Conservation (phyloP, 2,329 filamentous ascomycete species). For the Calycina herbarum region DNA sequence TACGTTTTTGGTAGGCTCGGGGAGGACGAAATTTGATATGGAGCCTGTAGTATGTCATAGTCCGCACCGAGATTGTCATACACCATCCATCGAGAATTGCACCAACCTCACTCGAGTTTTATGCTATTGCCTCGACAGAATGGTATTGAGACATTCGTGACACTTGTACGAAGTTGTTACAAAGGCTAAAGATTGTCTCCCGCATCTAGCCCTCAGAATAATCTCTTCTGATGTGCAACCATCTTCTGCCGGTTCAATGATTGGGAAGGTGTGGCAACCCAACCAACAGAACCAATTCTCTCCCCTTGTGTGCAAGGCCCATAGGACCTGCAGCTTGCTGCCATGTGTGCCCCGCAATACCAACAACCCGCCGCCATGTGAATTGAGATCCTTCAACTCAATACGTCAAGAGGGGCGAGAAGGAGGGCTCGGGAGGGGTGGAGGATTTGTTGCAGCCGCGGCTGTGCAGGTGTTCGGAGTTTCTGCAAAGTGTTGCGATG, state of each 20-base stretch:
- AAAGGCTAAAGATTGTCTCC: not conserved
- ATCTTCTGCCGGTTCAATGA: not conserved
- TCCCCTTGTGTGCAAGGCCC: slow-evolving; percentile 6
- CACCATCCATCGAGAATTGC: not conserved
- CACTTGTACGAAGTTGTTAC: not conserved
- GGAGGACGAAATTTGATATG: slow-evolving; percentile 2
- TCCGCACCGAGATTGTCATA: not conserved
- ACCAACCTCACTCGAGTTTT: not conserved
- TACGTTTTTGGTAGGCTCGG: not conserved
- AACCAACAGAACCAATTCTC: not conserved
- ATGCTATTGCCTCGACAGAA: not conserved
- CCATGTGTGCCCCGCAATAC: not conserved
- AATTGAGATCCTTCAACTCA: not conserved
- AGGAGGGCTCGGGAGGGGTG: not conserved
- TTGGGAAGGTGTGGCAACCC: not conserved
- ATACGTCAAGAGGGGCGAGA: not conserved
- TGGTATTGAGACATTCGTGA: not conserved
- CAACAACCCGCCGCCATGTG: not conserved
- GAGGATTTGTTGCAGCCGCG: slow-evolving; percentile 1
- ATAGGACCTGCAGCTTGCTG: slow-evolving; percentile 4
- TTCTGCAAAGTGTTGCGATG: not conserved
- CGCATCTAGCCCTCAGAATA: not conserved
- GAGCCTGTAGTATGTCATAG: slow-evolving; percentile 3
- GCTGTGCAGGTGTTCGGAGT: slow-evolving; percentile 1
- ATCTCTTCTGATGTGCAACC: not conserved